Evolutionary conservation across 495 filamentous ascomycete species (phyloP), one percentile per base, ranked within the genome.

Genomic region (Tuber indicum): DNA sequence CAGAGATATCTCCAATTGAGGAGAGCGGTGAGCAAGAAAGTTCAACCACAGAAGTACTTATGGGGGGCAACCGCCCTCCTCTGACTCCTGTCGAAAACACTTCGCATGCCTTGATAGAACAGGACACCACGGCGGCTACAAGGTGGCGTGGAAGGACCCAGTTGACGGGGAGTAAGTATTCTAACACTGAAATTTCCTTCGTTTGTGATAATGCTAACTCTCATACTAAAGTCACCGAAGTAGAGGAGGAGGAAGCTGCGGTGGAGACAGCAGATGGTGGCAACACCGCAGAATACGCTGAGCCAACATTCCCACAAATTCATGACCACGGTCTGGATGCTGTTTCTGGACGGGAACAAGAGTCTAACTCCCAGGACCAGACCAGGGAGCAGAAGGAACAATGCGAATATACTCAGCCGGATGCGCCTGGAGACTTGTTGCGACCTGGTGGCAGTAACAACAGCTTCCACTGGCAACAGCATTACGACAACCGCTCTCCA

Each of bases 121-220:
- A 80, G 70, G 78, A 76, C 46, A 80, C 79, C 21, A 42, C 47
- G 23, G 74, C 72, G 62, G 46, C 71, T 32, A 74, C 78, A 12
- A 76, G 78, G 46, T 80, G 78, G 78, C 78, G 78, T 72, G 78
- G 78, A 46, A 66, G 58, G 26, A 80, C 78, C 26, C 78, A 80
- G 43, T 72, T 80, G 43, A 76, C 78, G 36, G 78, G 78, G 26
- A 80, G 78, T 80, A 79, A 80, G 78, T 80, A 2, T 39, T 26
- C 73, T 21, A 19, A 12, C 17, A 39, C 19, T 19, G 9, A 32
- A 19, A 41, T 19, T 26, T n/a, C 45, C 16, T 69, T 42, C 39
- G 43, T 17, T 23, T 41, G n/a, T 10, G 16, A 43, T 23, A 69
- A 39, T n/a, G 23, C 46, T 78, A 76, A 80, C 79, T 73, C 69